Evolutionary conservation across 768 basidiomycete genomes (phyloP).

Genomic region (Tephrocybe sp.): DNA sequence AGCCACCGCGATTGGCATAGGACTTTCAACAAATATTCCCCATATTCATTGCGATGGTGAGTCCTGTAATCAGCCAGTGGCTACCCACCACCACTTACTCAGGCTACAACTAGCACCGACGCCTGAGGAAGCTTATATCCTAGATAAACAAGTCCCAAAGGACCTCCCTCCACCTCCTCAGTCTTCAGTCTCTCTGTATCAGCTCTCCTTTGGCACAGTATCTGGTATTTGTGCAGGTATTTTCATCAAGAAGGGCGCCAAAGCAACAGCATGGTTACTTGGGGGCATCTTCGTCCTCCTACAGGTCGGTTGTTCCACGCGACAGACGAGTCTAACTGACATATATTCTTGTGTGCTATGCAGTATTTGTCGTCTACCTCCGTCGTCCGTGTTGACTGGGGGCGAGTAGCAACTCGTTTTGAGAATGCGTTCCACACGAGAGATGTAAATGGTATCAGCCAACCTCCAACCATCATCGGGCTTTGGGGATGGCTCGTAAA

Average conservation of each 20-base stretch:
- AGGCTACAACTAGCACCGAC: conserved; percentile 6
- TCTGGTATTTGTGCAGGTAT: conserved; percentile 88
- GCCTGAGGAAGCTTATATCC: not conserved
- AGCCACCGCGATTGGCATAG: conserved; percentile 42
- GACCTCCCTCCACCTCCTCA: conserved; percentile 51
- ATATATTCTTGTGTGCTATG: not conserved
- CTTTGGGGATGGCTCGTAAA: conserved; percentile 68
- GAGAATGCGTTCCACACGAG: conserved; percentile 69
- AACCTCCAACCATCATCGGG: conserved; percentile 61
- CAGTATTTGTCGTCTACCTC: conserved; percentile 82
- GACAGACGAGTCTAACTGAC: not conserved
- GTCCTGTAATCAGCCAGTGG: conserved; percentile 20
- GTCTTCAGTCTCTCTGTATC: conserved; percentile 76
- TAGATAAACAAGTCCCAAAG: not conserved
- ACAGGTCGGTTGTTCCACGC: conserved; percentile 53
- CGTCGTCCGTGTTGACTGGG: conserved; percentile 81
- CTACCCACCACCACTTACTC: conserved; percentile 5
- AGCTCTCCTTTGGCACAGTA: conserved; percentile 86
- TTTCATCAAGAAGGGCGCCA: conserved; percentile 94
- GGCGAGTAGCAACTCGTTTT: conserved; percentile 58
- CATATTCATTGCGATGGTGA: conserved; percentile 55
- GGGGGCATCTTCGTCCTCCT: conserved; percentile 90
- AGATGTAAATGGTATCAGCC: conserved; percentile 50
- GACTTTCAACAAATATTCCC: conserved; percentile 34
- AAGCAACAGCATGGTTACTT: conserved; percentile 76